Percentiles rank a stretch among this genome's conserved stretches.
phyloP scores from a whole-genome alignment of 176 grass and related monocot genomes.

The barley (Hordeum vulgare) region MorexV3_pseudomolecules_assembly NC_058519.1:589716649-589717148 shows the following conservation, averaged over 20 bases:
- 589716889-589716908: slow-evolving; percentile 8
- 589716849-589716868: slow-evolving; percentile 84
- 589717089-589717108: not conserved
- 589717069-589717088: not conserved
- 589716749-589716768: not conserved
- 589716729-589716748: not conserved
- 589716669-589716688: slow-evolving; percentile 12
- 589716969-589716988: slow-evolving; percentile 97
- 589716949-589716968: slow-evolving; percentile 8
- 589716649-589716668: not conserved
- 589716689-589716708: not conserved
- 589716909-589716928: not conserved
- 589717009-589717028: slow-evolving; percentile 96
- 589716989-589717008: slow-evolving; percentile 91
- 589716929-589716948: not conserved
- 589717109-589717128: slow-evolving; percentile 9
- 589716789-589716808: slow-evolving; percentile 22
- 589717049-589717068: not conserved
- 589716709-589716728: not conserved
- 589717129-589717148: slow-evolving; percentile 81
- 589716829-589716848: slow-evolving; percentile 94
- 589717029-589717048: slow-evolving; percentile 91
- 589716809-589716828: slow-evolving; percentile 82
- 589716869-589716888: slow-evolving; percentile 99
- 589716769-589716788: slow-evolving; percentile 5